Percentiles rank a stretch among this genome's conserved stretches.
These are phyloP conservation scores for Elaeis oleifera DNA, from an alignment of 202 grass and related monocot species.

Conservation along the genomic window DNA sequence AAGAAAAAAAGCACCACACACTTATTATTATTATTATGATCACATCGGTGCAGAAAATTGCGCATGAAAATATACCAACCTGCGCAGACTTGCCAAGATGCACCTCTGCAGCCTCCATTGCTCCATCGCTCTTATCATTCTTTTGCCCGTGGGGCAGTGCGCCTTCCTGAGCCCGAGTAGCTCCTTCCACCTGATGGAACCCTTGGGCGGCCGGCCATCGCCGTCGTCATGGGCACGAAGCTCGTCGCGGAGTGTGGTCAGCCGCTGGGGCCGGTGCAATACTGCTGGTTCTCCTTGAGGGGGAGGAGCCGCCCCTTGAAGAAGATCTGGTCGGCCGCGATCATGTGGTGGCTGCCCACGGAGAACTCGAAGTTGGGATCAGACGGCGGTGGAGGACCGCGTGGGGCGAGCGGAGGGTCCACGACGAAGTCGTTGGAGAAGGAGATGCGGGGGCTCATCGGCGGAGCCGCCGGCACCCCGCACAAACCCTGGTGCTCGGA, in stretches of 20 bases:
- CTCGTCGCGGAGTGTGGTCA: constrained; percentile 66
- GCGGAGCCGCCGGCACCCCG: constrained; percentile 33
- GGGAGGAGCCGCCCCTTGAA: constrained; percentile 84
- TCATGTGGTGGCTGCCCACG: constrained; percentile 84
- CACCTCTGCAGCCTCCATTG: constrained; percentile 25
- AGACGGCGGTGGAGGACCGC: constrained; percentile 13
- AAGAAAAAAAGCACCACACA: too few relatives aligned
- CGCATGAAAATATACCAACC: constrained; percentile 12
- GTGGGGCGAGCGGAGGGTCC: constrained; percentile 38
- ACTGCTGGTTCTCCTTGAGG: constrained; percentile 45
- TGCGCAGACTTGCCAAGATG: constrained; percentile 24
- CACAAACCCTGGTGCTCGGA: constrained; percentile 47
- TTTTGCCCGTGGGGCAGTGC: not conserved
- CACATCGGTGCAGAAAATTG: too few relatives aligned
- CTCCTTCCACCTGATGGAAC: constrained; percentile 83
- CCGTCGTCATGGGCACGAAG: constrained; percentile 33
- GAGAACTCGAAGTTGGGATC: constrained; percentile 96
- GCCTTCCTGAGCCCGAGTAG: constrained; percentile 78
- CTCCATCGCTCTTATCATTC: constrained; percentile 37
- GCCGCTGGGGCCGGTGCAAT: not conserved
- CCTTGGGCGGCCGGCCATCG: constrained; percentile 25
- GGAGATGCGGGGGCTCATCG: constrained; percentile 70
- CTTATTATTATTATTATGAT: too few relatives aligned
- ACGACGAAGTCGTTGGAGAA: constrained; percentile 91
- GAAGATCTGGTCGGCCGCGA: constrained; percentile 84